Percentiles rank a stretch among this genome's conserved stretches.
phyloP scores from a whole-genome alignment of 73 alveolate species.

The Durusdinium trenchii region DNA sequence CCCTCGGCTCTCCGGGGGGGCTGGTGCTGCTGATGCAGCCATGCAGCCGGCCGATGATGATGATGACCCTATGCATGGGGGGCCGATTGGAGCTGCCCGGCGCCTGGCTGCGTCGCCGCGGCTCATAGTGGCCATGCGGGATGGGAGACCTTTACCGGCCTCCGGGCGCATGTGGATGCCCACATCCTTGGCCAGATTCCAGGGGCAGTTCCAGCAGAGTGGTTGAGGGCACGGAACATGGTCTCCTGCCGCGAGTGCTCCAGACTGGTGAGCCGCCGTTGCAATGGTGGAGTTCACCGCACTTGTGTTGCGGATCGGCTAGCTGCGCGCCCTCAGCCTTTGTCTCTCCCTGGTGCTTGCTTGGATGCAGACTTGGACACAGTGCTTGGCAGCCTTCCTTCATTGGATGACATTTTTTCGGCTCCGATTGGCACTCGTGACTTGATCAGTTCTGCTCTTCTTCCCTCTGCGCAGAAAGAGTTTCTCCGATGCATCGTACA shows the following conservation, averaged over 20 bases:
- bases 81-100: neutral
- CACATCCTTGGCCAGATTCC: slow-evolving; percentile 12
- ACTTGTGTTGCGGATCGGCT: neutral
- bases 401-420: neutral
- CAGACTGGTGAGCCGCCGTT: slow-evolving; percentile 32
- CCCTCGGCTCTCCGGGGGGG: neutral
- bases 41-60: neutral
- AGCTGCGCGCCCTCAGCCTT: slow-evolving; percentile 5
- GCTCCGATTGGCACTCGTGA: slow-evolving; percentile 12
- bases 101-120: slow-evolving; percentile 12
- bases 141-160: slow-evolving; percentile 9
- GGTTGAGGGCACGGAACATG: neutral
- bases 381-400: neutral
- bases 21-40: neutral
- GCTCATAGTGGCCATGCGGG: neutral
- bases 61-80: neutral
- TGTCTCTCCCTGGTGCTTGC: neutral
- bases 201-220: neutral
- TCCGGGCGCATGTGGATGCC: slow-evolving; percentile 30
- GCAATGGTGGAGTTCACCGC: slow-evolving; percentile 6
- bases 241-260: slow-evolving; percentile 26
- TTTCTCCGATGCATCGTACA: neutral
- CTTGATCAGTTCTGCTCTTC: neutral
- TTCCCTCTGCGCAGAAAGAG: neutral
- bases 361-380: neutral